These are phyloP conservation scores for Pichia sp. DNA, from an alignment of 1,139 yeast species.

Conservation along the genomic window DNA sequence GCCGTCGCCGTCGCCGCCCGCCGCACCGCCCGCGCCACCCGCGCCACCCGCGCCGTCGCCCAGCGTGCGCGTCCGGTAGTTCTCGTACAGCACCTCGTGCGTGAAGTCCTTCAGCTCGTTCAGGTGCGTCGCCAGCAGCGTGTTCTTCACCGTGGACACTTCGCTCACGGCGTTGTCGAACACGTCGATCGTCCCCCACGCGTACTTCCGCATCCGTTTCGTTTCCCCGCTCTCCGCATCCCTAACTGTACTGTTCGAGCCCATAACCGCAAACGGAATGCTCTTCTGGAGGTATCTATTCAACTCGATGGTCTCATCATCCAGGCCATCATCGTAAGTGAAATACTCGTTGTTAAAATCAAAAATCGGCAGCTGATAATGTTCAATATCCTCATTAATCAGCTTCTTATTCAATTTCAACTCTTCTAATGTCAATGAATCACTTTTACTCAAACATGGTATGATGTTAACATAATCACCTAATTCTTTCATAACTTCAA, in stretches of 20 bases:
- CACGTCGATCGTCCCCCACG: constrained; percentile 87
- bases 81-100: constrained; percentile 85
- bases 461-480: constrained; percentile 79
- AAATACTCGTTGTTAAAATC: constrained; percentile 66
- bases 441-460: constrained; percentile 85
- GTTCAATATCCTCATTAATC: constrained; percentile 66
- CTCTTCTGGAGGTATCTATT: constrained; percentile 67
- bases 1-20: constrained; percentile 78
- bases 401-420: constrained; percentile 57
- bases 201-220: constrained; percentile 79
- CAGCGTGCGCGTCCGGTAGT: constrained; percentile 73
- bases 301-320: constrained; percentile 73
- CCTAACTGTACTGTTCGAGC: constrained; percentile 54
- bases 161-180: constrained; percentile 82
- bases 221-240: constrained; percentile 53
- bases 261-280: constrained; percentile 85
- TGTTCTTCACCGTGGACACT: constrained; percentile 75
- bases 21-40: constrained; percentile 60
- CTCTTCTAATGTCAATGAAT: constrained; percentile 75
- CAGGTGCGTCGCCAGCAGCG: constrained; percentile 83
- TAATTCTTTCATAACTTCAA: constrained; percentile 69
- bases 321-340: constrained; percentile 50
- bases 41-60: constrained; percentile 14
- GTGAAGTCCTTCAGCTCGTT: constrained; percentile 91
- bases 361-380: constrained; percentile 75